Conservation (phyloP, 2,329 filamentous ascomycete species). For the Diplocarpon mali region DNA sequence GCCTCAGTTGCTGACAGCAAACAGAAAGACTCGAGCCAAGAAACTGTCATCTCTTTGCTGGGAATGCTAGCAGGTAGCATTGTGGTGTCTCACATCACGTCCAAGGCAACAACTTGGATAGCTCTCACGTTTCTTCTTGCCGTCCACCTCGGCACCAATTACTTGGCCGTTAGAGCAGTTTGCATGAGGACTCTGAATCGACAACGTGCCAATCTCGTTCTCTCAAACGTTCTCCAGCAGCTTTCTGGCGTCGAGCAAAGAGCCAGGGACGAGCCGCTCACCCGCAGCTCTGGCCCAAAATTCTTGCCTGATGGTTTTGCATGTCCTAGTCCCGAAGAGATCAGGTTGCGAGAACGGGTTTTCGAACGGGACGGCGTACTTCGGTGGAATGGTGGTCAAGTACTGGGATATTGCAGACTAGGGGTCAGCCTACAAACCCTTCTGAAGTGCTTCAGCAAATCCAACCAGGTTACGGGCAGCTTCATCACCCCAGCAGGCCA, state of each 20-base stretch:
- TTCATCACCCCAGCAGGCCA: slow-evolving; percentile 20
- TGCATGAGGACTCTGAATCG: slow-evolving; percentile 76
- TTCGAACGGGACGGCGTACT: slow-evolving; percentile 33
- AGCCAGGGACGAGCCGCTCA: neutral
- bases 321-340: slow-evolving; percentile 53
- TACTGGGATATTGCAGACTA: slow-evolving; percentile 43
- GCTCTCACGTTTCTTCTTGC: slow-evolving; percentile 61
- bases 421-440: slow-evolving; percentile 34
- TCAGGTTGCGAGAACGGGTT: slow-evolving; percentile 34
- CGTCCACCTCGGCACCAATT: slow-evolving; percentile 75
- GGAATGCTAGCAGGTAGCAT: slow-evolving; percentile 79
- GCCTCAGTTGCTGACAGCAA: neutral
- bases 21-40: slow-evolving; percentile 79
- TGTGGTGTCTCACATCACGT: slow-evolving; percentile 65
- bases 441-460: slow-evolving; percentile 11
- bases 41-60: slow-evolving; percentile 80
- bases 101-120: slow-evolving; percentile 60
- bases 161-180: slow-evolving; percentile 73
- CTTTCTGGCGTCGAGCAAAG: neutral
- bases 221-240: slow-evolving; percentile 41
- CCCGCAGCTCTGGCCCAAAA: neutral
- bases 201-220: slow-evolving; percentile 72
- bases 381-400: slow-evolving; percentile 33
- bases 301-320: neutral
- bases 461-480: slow-evolving; percentile 7